phyloP scores from a whole-genome alignment of 2,329 filamentous ascomycete species.

The Colletotrichum graminicola region DNA sequence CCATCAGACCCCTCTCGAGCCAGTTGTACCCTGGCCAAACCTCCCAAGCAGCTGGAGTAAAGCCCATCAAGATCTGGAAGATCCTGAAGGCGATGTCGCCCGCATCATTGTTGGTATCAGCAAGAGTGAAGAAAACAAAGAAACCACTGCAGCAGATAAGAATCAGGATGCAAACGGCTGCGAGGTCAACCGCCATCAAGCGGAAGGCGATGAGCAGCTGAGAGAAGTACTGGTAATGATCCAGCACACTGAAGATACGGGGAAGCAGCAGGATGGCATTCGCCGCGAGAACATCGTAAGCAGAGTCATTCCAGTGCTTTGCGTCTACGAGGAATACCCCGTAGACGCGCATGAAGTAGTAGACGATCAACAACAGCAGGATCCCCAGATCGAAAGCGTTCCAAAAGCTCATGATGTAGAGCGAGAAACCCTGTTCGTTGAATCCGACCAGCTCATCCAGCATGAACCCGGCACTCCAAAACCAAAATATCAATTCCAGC shows the following conservation, averaged over 20 bases:
- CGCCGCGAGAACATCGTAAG: conserved; percentile 93
- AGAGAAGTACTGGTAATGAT: conserved; percentile 96
- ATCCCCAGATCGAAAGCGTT: conserved; percentile 96
- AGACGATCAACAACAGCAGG: conserved; percentile 84
- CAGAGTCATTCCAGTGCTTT: conserved; percentile 81
- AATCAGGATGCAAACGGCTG: conserved; percentile 86
- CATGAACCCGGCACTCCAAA: conserved; percentile 98
- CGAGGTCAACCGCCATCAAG: conserved; percentile 91
- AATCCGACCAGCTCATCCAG: conserved; percentile 95
- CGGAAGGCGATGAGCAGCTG: conserved; percentile 94
- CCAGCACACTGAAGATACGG: conserved; percentile 90
- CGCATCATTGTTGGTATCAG: conserved; percentile 77
- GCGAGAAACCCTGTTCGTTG: conserved; percentile 94
- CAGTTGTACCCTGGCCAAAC: conserved; percentile 84
- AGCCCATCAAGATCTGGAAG: conserved; percentile 96
- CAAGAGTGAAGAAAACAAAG: conserved; percentile 92
- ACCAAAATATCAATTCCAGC: conserved; percentile 93
- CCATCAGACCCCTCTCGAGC: conserved; percentile 81
- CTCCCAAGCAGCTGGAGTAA: conserved; percentile 95
- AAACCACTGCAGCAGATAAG: conserved; percentile 93
- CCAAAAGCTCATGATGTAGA: conserved; percentile 99
- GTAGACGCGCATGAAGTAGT: conserved; percentile 91
- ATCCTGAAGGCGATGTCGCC: conserved; percentile 86
- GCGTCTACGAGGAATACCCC: conserved; percentile 86
- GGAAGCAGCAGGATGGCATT: conserved; percentile 92